Evolutionary conservation across 257 asterid species (phyloP).

Genomic region (Rhazya stricta): DNA sequence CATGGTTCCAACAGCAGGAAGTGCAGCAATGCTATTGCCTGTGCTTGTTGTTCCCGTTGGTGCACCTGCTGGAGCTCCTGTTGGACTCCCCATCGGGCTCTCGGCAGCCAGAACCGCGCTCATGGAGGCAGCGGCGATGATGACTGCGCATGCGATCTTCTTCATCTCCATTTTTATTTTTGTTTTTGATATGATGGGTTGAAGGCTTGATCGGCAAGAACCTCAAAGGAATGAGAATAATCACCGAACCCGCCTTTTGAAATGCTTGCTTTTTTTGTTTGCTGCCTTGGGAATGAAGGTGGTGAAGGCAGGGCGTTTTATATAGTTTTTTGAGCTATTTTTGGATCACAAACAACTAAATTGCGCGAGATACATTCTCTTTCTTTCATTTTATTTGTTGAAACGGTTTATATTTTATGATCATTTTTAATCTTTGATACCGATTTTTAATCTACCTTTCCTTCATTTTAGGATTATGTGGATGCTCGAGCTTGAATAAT

Average conservation of each 20-base stretch:
- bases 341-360: neutral
- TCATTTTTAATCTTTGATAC: neutral
- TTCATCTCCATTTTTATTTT: slow-evolving; percentile 34
- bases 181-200: neutral
- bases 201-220: slow-evolving; percentile 14
- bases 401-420: neutral
- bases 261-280: neutral
- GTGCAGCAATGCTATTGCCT: neutral
- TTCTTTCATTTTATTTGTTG: neutral
- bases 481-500: too few relatives aligned
- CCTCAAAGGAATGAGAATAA: slow-evolving; percentile 11
- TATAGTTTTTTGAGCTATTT: neutral
- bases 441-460: neutral
- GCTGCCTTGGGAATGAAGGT: neutral
- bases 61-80: slow-evolving; percentile 2
- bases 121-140: slow-evolving; percentile 34
- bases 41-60: neutral
- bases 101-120: slow-evolving; percentile 30
- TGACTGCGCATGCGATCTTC: slow-evolving; percentile 33
- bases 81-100: slow-evolving; percentile 1
- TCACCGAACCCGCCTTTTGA: slow-evolving; percentile 6
- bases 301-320: neutral
- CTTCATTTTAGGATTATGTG: too few relatives aligned
- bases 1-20: slow-evolving; percentile 23
- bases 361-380: neutral